A percentile compares a stretch with the other conserved stretches of the same genome.
These are phyloP conservation scores for Pythium aquatile DNA, from an alignment of 352 stramenopile species.

Conservation along the genomic window DNA sequence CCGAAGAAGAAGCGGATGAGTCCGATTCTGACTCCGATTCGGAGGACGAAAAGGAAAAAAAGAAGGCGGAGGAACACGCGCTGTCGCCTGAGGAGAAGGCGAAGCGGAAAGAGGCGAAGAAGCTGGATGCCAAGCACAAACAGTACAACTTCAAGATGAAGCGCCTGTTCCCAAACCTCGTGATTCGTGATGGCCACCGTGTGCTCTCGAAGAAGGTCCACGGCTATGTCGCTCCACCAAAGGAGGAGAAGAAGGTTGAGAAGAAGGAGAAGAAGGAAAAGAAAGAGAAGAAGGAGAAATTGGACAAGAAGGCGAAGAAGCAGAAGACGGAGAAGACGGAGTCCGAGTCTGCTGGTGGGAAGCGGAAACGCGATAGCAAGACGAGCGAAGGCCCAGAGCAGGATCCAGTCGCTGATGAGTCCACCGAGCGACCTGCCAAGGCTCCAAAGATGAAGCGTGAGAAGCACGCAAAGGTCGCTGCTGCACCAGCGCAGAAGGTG, in stretches of 20 bases:
- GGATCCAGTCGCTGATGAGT: slow-evolving; percentile 5
- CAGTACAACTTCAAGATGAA: slow-evolving; percentile 91
- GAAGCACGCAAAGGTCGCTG: slow-evolving; percentile 10
- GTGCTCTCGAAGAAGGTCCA: slow-evolving; percentile 83
- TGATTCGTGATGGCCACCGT: slow-evolving; percentile 75
- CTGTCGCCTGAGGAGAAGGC: slow-evolving; percentile 47
- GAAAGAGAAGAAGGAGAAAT: slow-evolving; percentile 20
- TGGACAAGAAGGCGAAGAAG: slow-evolving; percentile 12
- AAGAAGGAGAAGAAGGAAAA: slow-evolving; percentile 31
- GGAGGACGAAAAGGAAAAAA: slow-evolving; percentile 17
- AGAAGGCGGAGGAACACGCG: slow-evolving; percentile 29
- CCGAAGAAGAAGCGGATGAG: slow-evolving; percentile 10
- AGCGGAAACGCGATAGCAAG: slow-evolving; percentile 23
- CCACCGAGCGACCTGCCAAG: slow-evolving; percentile 22
- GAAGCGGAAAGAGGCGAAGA: slow-evolving; percentile 61
- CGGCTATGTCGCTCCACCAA: slow-evolving; percentile 71
- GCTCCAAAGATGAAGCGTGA: slow-evolving; percentile 28
- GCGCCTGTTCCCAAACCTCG: slow-evolving; percentile 72
- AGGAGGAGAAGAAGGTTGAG: slow-evolving; percentile 52
- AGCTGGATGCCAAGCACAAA: slow-evolving; percentile 79
- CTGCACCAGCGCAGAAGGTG: background rate
- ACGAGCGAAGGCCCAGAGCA: slow-evolving; percentile 10
- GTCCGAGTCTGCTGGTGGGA: background rate
- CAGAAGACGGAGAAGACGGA: slow-evolving; percentile 20
- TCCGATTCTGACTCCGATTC: background rate